These are phyloP conservation scores for Fusarium sp. DNA, from an alignment of 2,329 filamentous ascomycete genomes.

Conservation along the genomic window DNA sequence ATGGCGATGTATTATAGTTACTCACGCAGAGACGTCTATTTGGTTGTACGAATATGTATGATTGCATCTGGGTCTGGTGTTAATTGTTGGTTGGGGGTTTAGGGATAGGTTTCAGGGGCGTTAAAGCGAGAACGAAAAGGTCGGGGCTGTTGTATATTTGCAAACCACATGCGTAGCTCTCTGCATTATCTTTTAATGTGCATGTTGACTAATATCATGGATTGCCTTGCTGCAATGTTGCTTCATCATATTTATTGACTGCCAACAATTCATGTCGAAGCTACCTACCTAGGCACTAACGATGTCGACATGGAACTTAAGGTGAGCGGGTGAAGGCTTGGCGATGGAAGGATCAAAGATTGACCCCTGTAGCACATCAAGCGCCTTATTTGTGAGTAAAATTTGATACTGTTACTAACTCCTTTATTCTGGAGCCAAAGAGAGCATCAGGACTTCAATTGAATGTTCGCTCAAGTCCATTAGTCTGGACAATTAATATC, in stretches of 20 bases:
- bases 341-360: conserved; percentile 25
- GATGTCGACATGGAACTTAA: conserved; percentile 3
- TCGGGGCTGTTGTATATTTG: not conserved
- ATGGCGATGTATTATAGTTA: conserved; percentile 17
- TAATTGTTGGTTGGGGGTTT: conserved; percentile 6
- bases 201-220: not conserved
- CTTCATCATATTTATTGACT: not conserved
- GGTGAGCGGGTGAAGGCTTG: conserved; percentile 24
- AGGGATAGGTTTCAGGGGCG: conserved; percentile 10
- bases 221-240: not conserved
- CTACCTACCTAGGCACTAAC: conserved; percentile 1
- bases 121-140: conserved; percentile 9
- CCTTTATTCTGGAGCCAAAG: not conserved
- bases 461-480: too few relatives aligned
- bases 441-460: not conserved
- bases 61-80: conserved; percentile 35
- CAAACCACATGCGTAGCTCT: not conserved
- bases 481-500: not conserved
- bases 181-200: not conserved
- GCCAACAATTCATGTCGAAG: not conserved
- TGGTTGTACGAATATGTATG: conserved; percentile 26
- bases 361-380: conserved; percentile 33
- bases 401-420: not conserved
- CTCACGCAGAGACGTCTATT: not conserved
- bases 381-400: conserved; percentile 3